phyloP scores from a whole-genome alignment of 805 yeast genomes.

The Starmerella ratchasimensis region DNA sequence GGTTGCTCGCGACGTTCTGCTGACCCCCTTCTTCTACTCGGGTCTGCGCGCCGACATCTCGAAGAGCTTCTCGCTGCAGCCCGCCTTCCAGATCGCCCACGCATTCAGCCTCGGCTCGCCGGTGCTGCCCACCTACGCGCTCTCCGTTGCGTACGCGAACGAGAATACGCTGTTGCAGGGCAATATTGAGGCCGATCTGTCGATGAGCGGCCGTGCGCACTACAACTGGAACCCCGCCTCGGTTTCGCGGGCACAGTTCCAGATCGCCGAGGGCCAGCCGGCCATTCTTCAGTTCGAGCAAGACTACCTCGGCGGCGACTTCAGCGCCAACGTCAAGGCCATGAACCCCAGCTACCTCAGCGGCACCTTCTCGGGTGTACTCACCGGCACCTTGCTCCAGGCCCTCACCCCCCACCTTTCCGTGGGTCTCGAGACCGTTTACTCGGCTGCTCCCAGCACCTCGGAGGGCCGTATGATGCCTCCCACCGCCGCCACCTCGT shows the following conservation, averaged over 20 bases:
- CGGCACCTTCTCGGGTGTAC: conserved; percentile 76
- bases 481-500: conserved; percentile 82
- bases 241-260: conserved; percentile 73
- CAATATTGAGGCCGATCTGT: conserved; percentile 71
- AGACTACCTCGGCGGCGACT: conserved; percentile 83
- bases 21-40: conserved; percentile 78
- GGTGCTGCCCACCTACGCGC: conserved; percentile 77
- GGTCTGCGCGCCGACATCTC: conserved; percentile 94
- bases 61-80: conserved; percentile 80
- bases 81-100: conserved; percentile 87
- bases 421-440: conserved; percentile 84
- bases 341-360: conserved; percentile 73
- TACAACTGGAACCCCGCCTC: conserved; percentile 76
- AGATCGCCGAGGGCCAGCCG: conserved; percentile 78
- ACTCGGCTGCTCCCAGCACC: conserved; percentile 38
- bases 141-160: conserved; percentile 76
- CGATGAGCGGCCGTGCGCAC: conserved; percentile 78
- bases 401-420: conserved; percentile 71
- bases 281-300: conserved; percentile 93
- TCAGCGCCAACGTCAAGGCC: conserved; percentile 75
- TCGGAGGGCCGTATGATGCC: conserved; percentile 41
- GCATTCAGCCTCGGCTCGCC: conserved; percentile 80
- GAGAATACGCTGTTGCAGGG: conserved; percentile 83
- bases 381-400: conserved; percentile 83
- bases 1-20: conserved; percentile 83